phyloP scores from a whole-genome alignment of 257 asterid genomes.

The Capsicum baccatum region DNA sequence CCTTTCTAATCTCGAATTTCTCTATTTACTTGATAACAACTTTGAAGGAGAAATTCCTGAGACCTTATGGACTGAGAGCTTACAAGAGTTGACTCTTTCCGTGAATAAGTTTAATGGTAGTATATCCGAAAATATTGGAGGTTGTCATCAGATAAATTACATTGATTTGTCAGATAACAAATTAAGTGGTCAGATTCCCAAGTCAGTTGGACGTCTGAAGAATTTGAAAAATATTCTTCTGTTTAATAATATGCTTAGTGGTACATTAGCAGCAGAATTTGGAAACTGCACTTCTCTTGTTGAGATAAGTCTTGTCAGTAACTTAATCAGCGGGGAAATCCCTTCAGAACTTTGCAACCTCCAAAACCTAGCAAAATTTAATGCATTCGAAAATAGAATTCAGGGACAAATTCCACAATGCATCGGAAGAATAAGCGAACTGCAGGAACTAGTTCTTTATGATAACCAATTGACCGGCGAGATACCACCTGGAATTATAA shows the following conservation, averaged over 20 bases:
- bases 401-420: conserved; percentile 51
- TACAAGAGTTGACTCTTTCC: conserved; percentile 38
- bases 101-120: conserved; percentile 48
- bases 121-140: conserved; percentile 44
- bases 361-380: conserved; percentile 37
- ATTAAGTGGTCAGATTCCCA: conserved; percentile 50
- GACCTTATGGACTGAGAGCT: conserved; percentile 45
- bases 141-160: conserved; percentile 31
- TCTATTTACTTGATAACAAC: conserved; percentile 38
- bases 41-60: conserved; percentile 56
- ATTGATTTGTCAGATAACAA: conserved; percentile 47
- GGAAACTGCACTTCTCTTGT: conserved; percentile 46
- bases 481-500: conserved; percentile 46
- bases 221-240: conserved; percentile 38
- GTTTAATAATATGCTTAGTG: conserved; percentile 38
- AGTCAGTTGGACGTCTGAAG: conserved; percentile 41
- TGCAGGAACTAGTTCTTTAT: conserved; percentile 40
- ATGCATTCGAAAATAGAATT: conserved; percentile 39
- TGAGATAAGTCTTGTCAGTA: conserved; percentile 37
- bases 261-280: conserved; percentile 44
- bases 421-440: conserved; percentile 45
- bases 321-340: conserved; percentile 46
- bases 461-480: conserved; percentile 45
- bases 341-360: conserved; percentile 52
- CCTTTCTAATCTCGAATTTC: conserved; percentile 33